phyloP scores from a whole-genome alignment of 306 rosid genomes.

The Argentina anserina region DNA sequence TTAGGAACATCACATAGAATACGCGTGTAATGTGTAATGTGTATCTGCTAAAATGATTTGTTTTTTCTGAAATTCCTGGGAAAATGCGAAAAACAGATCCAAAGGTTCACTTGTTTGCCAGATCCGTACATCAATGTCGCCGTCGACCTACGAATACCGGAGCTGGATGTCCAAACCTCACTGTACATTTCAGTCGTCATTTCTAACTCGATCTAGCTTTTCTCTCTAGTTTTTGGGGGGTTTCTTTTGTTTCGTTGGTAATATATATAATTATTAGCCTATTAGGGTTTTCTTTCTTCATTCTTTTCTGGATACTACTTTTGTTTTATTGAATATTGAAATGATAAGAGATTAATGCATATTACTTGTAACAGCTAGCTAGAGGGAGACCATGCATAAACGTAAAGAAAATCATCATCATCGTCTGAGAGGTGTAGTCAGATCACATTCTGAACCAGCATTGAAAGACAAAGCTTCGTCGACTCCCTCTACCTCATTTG shows the following conservation, averaged over 20 bases:
- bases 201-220: background rate
- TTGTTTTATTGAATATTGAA: background rate
- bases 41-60: too few relatives aligned
- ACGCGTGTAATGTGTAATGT: too few relatives aligned
- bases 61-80: too few relatives aligned
- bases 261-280: background rate
- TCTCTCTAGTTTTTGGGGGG: background rate
- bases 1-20: too few relatives aligned
- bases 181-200: too few relatives aligned
- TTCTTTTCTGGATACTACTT: background rate
- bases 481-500: slow-evolving; percentile 6
- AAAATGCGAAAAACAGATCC: background rate
- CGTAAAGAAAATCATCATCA: background rate
- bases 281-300: background rate
- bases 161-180: background rate
- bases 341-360: background rate
- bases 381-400: background rate
- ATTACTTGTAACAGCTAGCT: background rate
- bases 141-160: background rate
- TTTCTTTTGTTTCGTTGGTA: background rate
- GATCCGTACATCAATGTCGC: background rate
- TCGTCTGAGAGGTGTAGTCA: slow-evolving; percentile 6
- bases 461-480: slow-evolving; percentile 2
- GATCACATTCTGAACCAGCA: slow-evolving; percentile 18
- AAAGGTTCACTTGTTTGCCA: background rate